Evolutionary conservation across 225 moss, liverwort and hornwort species (phyloP), one percentile per base, ranked within the genome.

Genomic region (Pseudisothecium myosuroides): DNA sequence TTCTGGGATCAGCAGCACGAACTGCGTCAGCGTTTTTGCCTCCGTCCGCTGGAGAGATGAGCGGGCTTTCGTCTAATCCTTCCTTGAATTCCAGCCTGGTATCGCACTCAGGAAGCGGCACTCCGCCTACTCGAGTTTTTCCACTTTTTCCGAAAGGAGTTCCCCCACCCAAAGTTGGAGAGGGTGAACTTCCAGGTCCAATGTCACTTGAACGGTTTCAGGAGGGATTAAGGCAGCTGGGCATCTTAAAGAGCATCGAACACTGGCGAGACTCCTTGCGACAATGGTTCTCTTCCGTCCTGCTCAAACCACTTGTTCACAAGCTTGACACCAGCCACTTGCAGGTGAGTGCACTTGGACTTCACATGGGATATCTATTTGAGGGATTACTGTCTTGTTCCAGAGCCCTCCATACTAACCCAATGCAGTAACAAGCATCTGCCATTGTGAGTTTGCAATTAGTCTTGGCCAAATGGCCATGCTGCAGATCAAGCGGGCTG

Each of bases 221-320:
- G 37, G 94, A 93, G 69, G 93, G 94, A 37, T 90, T 95, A 43
- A 89, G 93, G 69, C 92, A 89, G 54, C 92, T 97, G 85, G 97
- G 95, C 64, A 89, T 97, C 37, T 77, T 91, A 61, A 80, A 91
- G 16, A 92, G 93, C 73, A 91, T 97, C 50, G 96, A 95, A 67
- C 75, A 90, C 29, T 94, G 93, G 95, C 93, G 96, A 73, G 95
- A 97, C 85, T 80, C 86, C 50, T 85, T 96, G 78, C 95, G 95
- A 62, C 97, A 96, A 87, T 96, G 95, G 95, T 93, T 97, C 75
- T 94, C 95, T 76, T 92, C 90, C 61, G 82, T 95, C 85, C 92
- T 97, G 49, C 90, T 97, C 45, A 93, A 95, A 86, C 97, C 97
- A 29, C 96, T 97, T 37, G 93, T 93, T 86, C 90, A 87, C 32